phyloP scores from a whole-genome alignment of 805 yeast species.

The Yamadazyma philogaea region DNA sequence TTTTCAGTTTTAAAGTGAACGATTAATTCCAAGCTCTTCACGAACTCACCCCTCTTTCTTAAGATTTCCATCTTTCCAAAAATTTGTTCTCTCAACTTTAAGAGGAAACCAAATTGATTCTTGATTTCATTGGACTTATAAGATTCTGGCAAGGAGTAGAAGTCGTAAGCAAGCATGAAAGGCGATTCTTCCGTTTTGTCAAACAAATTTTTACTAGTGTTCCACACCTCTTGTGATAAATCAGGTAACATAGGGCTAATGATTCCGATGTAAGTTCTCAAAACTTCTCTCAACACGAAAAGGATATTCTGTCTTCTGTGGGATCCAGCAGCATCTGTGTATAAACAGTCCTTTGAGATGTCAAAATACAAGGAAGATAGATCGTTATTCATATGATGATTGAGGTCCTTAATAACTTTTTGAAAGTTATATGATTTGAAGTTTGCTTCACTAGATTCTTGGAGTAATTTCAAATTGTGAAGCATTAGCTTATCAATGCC shows the following conservation, averaged over 20 bases:
- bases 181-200: conserved; percentile 39
- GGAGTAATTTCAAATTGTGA: conserved; percentile 49
- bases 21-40: conserved; percentile 58
- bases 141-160: conserved; percentile 26
- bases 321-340: conserved; percentile 58
- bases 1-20: conserved; percentile 27
- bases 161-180: conserved; percentile 45
- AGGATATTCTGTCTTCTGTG: conserved; percentile 56
- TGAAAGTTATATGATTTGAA: conserved; percentile 65
- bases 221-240: conserved; percentile 87
- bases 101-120: conserved; percentile 43
- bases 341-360: conserved; percentile 77
- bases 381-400: conserved; percentile 68
- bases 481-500: conserved; percentile 63
- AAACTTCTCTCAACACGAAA: conserved; percentile 59
- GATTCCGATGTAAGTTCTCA: conserved; percentile 60
- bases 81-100: conserved; percentile 47
- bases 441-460: conserved; percentile 35
- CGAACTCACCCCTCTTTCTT: conserved; percentile 48
- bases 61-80: conserved; percentile 55
- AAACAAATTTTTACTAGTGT: conserved; percentile 39
- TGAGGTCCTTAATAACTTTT: conserved; percentile 62
- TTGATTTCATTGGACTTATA: conserved; percentile 37
- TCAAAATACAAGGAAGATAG: conserved; percentile 86
- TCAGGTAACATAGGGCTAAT: conserved; percentile 82